These are phyloP conservation scores for Eimeria sp. DNA, from an alignment of 169 alveolate genomes.

Conservation along the genomic window DNA sequence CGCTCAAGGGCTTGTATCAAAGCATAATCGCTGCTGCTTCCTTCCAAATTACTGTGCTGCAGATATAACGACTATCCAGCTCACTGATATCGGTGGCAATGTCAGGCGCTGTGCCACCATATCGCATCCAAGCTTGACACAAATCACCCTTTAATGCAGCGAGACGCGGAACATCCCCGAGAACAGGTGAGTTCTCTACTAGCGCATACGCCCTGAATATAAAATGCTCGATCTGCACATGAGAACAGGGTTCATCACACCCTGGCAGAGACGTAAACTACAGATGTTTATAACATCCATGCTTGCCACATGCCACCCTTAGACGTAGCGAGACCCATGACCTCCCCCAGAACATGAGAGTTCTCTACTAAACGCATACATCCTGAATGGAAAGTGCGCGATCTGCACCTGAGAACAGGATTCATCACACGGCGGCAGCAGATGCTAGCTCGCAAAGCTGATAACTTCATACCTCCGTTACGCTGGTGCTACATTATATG, in stretches of 20 bases:
- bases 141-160: background rate
- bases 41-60: too few species aligned
- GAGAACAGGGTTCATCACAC: background rate
- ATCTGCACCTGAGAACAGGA: background rate
- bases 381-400: background rate
- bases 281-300: too few species aligned
- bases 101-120: too few species aligned
- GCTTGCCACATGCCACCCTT: background rate
- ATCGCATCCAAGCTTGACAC: background rate
- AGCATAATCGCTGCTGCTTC: too few species aligned
- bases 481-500: background rate
- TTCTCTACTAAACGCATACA: background rate
- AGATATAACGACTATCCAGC: too few species aligned
- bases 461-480: background rate
- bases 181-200: background rate
- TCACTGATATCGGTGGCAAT: too few species aligned
- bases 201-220: background rate
- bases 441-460: background rate
- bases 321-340: background rate
- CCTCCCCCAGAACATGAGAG: background rate
- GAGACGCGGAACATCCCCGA: background rate
- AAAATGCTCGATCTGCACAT: background rate
- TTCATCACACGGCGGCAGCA: background rate
- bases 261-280: too few species aligned
- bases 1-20: background rate